These are phyloP conservation scores for Yamadazyma endophytica DNA, from an alignment of 805 yeast species.

Conservation along the genomic window DNA sequence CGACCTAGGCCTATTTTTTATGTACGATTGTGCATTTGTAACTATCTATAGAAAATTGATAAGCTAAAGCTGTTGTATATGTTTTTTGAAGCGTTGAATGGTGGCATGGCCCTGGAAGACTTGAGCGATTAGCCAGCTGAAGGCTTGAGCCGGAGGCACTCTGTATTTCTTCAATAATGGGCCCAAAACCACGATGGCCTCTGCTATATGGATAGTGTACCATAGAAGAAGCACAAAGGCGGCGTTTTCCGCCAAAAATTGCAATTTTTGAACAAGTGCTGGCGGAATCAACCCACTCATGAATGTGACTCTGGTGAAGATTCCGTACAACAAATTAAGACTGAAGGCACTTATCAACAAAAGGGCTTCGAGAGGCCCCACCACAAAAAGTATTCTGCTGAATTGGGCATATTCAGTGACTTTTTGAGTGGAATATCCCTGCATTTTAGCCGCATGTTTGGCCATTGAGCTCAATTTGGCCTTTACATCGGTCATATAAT, in stretches of 20 bases:
- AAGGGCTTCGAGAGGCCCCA: constrained; percentile 18
- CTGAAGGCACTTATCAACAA: constrained; percentile 16
- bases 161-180: constrained; percentile 58
- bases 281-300: no score
- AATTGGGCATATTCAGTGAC: constrained; percentile 38
- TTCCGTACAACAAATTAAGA: constrained; percentile 16
- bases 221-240: constrained; percentile 23
- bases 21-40: no score
- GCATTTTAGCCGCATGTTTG: constrained; percentile 59
- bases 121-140: constrained; percentile 52
- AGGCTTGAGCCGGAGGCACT: constrained; percentile 45
- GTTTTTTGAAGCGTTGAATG: constrained; percentile 42
- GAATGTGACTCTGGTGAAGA: constrained; percentile 10
- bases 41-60: no score
- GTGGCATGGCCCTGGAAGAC: constrained; percentile 61
- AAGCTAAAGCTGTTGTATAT: no score
- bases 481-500: constrained; percentile 34
- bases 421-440: constrained; percentile 54
- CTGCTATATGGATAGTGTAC: constrained; percentile 46
- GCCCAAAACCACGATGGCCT: constrained; percentile 39
- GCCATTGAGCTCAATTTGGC: constrained; percentile 68
- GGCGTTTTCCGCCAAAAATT: constrained; percentile 9
- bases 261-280: constrained; percentile 4
- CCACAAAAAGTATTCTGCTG: constrained; percentile 29
- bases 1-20: no score